Evolutionary conservation across 2,329 filamentous ascomycete species (phyloP).

Genomic region (Penicillium sp.): DNA sequence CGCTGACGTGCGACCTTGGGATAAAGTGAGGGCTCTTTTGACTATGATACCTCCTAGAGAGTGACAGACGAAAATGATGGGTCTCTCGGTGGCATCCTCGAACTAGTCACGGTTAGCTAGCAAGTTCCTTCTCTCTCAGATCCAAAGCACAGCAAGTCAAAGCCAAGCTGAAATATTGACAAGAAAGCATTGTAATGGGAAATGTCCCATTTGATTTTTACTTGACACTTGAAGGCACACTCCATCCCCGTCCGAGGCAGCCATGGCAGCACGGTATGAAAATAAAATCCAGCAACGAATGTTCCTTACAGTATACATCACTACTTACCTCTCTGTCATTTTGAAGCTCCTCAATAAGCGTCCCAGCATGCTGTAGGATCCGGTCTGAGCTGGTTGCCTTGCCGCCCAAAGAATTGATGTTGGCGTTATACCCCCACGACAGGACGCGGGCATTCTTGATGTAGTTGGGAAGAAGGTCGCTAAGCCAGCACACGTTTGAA

Average conservation of each 20-base stretch:
- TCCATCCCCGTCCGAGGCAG: too few species aligned
- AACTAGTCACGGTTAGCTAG: constrained; percentile 18
- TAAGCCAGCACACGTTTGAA: constrained; percentile 39
- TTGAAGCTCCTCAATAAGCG: constrained; percentile 34
- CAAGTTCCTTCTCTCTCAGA: too few species aligned
- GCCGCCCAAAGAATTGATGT: constrained; percentile 22
- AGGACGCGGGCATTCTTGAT: constrained; percentile 31
- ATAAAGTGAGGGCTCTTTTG: constrained; percentile 33
- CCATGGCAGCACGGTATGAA: too few species aligned
- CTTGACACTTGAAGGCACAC: too few species aligned
- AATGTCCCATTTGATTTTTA: too few species aligned
- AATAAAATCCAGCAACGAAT: too few species aligned
- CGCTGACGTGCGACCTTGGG: constrained; percentile 25
- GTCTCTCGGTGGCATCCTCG: constrained; percentile 32
- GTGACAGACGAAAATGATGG: constrained; percentile 45
- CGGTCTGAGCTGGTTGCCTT: constrained; percentile 21
- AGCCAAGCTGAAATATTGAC: too few species aligned
- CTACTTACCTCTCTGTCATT: constrained; percentile 33
- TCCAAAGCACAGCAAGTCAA: too few species aligned
- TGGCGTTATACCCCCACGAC: constrained; percentile 34
- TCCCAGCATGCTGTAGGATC: constrained; percentile 39
- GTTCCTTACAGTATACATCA: too few species aligned
- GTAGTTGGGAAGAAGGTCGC: constrained; percentile 35
- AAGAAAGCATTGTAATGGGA: too few species aligned
- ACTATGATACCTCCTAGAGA: constrained; percentile 45